Base-by-base conservation (phyloP, 805 yeast species). In the Nakazawaea holstii region DNA sequence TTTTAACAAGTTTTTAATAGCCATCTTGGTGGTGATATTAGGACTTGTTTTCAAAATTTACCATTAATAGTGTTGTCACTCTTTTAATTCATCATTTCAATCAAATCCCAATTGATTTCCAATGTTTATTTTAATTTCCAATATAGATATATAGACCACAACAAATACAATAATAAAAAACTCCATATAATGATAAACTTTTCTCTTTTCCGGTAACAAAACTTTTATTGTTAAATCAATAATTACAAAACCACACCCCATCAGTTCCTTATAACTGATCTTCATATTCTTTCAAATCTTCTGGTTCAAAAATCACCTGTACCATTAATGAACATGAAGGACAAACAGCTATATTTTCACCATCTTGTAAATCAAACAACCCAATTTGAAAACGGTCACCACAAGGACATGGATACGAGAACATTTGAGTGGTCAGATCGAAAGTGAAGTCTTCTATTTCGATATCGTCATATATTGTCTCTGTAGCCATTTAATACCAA, bases 321-420 rank as follows among this genome's bases (percentile, higher is more conserved):
- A 90, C 90, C 95, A 89, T 90, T 45, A 94, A 70, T 17, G 96
- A 87, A 67, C 99, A 94, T 48, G 95, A 84, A 28, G 99, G 99
- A 65, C 99, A 94, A 14, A 92, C 95, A 0, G 99, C 99, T 29
- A 89, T 81, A 51, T 89, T 90, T 57, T 88, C 95, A 8, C 97
- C 99, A 56, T 90, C 97, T 52, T 73, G 71, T 64, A 94, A 72
- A 61, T 94, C 99, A 56, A 85, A 94, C 43, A 90, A 72, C 29
- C 79, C 72, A 27, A 94, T 87, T 60, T 92, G 95, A 66, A 94
- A 94, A 59, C 82, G 75, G 65, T 94, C 99, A 8, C 99, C 99
- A 66, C 99, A 94, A 1, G 99, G 99, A 72, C 99, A 94, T 4
- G 99, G 99, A 59, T 91, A 92, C 43, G 89, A 85, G 67, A 91